phyloP scores from a whole-genome alignment of 2,329 filamentous ascomycete species.

The Fusarium buxicola region DNA sequence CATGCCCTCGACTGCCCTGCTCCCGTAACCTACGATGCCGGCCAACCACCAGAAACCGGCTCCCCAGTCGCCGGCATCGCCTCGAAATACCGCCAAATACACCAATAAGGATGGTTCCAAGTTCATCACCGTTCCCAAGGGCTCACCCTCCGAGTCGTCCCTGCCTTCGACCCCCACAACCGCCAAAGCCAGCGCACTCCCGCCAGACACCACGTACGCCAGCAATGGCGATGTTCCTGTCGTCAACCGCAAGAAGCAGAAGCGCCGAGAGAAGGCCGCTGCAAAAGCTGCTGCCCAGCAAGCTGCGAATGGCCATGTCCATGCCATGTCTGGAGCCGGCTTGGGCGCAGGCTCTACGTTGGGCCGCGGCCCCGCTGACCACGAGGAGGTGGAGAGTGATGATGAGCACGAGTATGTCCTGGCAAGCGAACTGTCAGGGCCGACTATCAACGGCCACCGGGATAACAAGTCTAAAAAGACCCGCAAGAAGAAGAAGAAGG shows the following conservation, averaged over 20 bases:
- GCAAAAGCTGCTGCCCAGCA: conserved; percentile 68
- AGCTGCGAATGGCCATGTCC: conserved; percentile 56
- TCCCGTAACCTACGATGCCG: conserved; percentile 60
- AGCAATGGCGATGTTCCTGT: conserved; percentile 55
- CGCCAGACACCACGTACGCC: conserved; percentile 40
- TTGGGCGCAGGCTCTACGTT: conserved; percentile 38
- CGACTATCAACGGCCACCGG: conserved; percentile 48
- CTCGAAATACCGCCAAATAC: conserved; percentile 69
- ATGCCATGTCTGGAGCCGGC: conserved; percentile 44
- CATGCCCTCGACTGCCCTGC: conserved; percentile 53
- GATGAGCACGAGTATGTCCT: conserved; percentile 61
- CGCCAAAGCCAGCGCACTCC: conserved; percentile 51
- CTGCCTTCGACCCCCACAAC: conserved; percentile 64
- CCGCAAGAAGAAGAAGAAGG: conserved; percentile 77
- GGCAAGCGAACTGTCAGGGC: conserved; percentile 49
- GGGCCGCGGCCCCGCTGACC: conserved; percentile 51
- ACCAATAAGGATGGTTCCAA: conserved; percentile 77
- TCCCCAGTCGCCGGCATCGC: conserved; percentile 62
- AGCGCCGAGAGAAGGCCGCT: conserved; percentile 87
- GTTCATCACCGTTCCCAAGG: conserved; percentile 74
- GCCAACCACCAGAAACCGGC: conserved; percentile 65
- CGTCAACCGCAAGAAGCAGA: conserved; percentile 95
- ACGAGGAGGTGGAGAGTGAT: conserved; percentile 67
- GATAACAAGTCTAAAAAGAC: conserved; percentile 67
- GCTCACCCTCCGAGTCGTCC: conserved; percentile 63